Percentiles rank a stretch among this genome's conserved stretches.
These are phyloP conservation scores for Microcyclosporella mali DNA, from an alignment of 2,329 filamentous ascomycete species.

Conservation along the genomic window DNA sequence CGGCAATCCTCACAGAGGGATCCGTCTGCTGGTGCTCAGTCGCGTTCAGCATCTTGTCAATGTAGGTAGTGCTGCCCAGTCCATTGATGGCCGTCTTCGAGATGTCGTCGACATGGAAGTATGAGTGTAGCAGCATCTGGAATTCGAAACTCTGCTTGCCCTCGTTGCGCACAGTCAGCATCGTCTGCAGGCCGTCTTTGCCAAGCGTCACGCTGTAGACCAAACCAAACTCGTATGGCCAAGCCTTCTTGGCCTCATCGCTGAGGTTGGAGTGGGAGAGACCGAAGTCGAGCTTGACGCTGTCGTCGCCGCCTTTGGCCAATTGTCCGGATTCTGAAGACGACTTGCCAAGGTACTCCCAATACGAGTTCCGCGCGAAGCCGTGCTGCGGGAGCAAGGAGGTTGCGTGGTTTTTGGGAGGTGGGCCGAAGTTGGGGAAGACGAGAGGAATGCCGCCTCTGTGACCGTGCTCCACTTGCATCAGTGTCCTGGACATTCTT, in stretches of 20 bases:
- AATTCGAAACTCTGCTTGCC: slow-evolving; percentile 78
- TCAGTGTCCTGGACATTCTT: no score
- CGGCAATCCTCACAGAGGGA: slow-evolving; percentile 60
- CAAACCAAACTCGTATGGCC: slow-evolving; percentile 82
- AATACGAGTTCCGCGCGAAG: slow-evolving; percentile 80
- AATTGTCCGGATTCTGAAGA: slow-evolving; percentile 53
- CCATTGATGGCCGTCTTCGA: slow-evolving; percentile 64
- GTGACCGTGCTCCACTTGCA: no score
- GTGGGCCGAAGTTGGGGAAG: slow-evolving; percentile 80
- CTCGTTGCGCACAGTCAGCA: slow-evolving; percentile 83
- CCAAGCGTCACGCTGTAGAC: slow-evolving; percentile 88
- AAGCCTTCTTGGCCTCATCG: slow-evolving; percentile 62
- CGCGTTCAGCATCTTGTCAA: slow-evolving; percentile 71
- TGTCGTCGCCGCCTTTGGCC: slow-evolving; percentile 49
- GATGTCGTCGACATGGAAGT: slow-evolving; percentile 75
- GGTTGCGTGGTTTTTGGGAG: slow-evolving; percentile 67
- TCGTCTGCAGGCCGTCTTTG: slow-evolving; percentile 67
- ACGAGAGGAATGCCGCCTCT: slow-evolving; percentile 81
- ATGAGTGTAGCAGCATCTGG: slow-evolving; percentile 86
- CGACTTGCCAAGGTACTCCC: slow-evolving; percentile 91
- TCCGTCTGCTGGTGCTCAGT: slow-evolving; percentile 59
- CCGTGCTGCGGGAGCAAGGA: slow-evolving; percentile 83
- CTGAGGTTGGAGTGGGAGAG: slow-evolving; percentile 68
- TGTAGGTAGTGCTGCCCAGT: slow-evolving; percentile 68
- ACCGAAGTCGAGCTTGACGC: slow-evolving; percentile 93